These are phyloP conservation scores for Dothistroma septosporum DNA, from an alignment of 2,329 filamentous ascomycete species.

Conservation along the genomic window DNA sequence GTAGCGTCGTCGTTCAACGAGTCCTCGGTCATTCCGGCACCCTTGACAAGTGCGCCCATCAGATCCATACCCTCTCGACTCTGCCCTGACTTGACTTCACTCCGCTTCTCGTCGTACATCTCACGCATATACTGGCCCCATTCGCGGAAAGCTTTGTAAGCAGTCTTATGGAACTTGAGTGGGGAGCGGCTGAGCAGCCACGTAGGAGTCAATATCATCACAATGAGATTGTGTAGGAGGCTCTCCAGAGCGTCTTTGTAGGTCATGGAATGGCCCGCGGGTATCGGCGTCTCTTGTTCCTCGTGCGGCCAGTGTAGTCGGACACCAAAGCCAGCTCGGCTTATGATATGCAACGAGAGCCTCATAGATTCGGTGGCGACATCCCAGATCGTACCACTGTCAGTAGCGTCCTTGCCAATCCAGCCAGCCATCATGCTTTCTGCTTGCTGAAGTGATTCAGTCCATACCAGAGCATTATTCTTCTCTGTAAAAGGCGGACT, in stretches of 20 bases:
- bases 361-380: slow-evolving; percentile 64
- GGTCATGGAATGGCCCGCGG: slow-evolving; percentile 57
- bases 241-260: slow-evolving; percentile 61
- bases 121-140: slow-evolving; percentile 68
- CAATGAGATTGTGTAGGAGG: slow-evolving; percentile 60
- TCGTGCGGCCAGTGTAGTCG: slow-evolving; percentile 58
- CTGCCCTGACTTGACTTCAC: slow-evolving; percentile 40
- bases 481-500: slow-evolving; percentile 71
- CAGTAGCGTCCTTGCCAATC: slow-evolving; percentile 44
- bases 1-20: slow-evolving; percentile 44
- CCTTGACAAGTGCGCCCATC: slow-evolving; percentile 51
- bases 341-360: slow-evolving; percentile 56
- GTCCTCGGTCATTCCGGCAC: slow-evolving; percentile 37
- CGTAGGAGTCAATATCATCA: slow-evolving; percentile 57
- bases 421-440: slow-evolving; percentile 58
- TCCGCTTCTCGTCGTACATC: slow-evolving; percentile 59
- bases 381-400: slow-evolving; percentile 50
- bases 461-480: slow-evolving; percentile 65
- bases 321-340: slow-evolving; percentile 67
- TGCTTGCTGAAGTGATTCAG: slow-evolving; percentile 61
- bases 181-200: slow-evolving; percentile 54
- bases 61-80: slow-evolving; percentile 50
- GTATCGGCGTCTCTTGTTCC: slow-evolving; percentile 34
- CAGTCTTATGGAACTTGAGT: slow-evolving; percentile 49
- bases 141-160: slow-evolving; percentile 56